Conservation (phyloP, 179 eudicot genomes). For the Silene vulgaris region DNA sequence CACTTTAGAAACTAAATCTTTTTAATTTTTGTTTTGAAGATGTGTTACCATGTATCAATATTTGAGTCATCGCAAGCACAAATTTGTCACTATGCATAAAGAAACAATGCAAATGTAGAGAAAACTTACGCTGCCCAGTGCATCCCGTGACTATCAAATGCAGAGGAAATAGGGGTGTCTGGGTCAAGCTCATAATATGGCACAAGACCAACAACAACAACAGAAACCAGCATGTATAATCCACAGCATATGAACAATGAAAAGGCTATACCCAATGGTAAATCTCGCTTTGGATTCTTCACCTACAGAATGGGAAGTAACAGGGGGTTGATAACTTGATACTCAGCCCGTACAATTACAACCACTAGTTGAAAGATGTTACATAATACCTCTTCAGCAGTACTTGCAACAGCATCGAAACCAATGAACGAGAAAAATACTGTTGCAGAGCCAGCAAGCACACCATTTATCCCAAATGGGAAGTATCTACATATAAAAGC, state of each 20-base stretch:
- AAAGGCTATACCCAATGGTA: constrained; percentile 82
- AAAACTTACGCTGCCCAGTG: constrained; percentile 90
- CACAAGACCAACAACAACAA: constrained; percentile 79
- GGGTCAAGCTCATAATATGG: constrained; percentile 90
- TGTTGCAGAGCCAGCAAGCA: constrained; percentile 91
- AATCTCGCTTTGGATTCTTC: constrained; percentile 87
- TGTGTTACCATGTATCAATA: no score
- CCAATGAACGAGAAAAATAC: constrained; percentile 91
- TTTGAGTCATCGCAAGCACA: no score
- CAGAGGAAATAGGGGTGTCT: constrained; percentile 89
- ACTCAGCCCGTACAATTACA: neutral
- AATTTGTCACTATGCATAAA: neutral
- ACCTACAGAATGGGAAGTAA: constrained; percentile 41
- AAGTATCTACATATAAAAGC: constrained; percentile 42
- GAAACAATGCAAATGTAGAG: constrained; percentile 9
- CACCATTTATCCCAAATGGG: constrained; percentile 76
- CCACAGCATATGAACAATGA: constrained; percentile 72
- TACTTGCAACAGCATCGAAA: constrained; percentile 93
- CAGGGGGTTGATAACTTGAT: constrained; percentile 1
- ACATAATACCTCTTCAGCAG: constrained; percentile 77
- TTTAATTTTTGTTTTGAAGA: no score
- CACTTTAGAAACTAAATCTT: no score
- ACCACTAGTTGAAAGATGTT: constrained; percentile 4
- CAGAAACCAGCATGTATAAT: constrained; percentile 82
- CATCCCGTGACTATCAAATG: constrained; percentile 80